Base-by-base conservation (phyloP, 1,284 basidiomycete genomes). In the Tremellales sp. region DNA sequence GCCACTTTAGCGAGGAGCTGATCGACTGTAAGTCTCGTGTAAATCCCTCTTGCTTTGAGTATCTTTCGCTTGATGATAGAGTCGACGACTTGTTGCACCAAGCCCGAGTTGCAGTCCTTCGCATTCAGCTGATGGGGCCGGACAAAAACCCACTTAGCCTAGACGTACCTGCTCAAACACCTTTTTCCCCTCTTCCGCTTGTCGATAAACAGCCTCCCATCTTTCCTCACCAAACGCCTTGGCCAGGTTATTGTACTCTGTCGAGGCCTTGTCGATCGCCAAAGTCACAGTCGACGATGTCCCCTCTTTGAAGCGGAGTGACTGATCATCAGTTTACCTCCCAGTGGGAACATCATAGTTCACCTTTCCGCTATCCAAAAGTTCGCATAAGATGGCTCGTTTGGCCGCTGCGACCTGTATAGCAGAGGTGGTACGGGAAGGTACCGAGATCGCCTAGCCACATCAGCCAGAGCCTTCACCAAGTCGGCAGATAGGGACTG, bases 381-480 rank as follows among this genome's bases (percentile, higher is more conserved):
- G 40, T 42, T 67, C 65, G 47, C 67, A 70, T 7, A 73, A 58
- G 23, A 70, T 59, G 3, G 70, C 70, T 26, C 70, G 60, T 46
- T 71, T 71, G 1, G 64, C 68, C 29, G 55, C 59, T 8, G 64
- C 55, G 1, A 69, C 29, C 47, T 71, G 70, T 35, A 71, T 64
- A 13, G 67, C 70, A 1, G 70, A 71, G 1, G 58, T 51, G 4
- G 57, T 49, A 2, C 48, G 19, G 2, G 66, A 67, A 2, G 68
- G 67, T 15, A 63, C 50, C 3, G 62, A 46, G 1, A 67, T 58
- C 2, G 61, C 66, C 69, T 72, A 4, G 52, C 35, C 22, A 41
- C 27, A 19, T 13, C 11, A 36, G 2, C 4, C n/a, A n/a, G n/a
- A n/a, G n/a, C n/a, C n/a, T n/a, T n/a, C 3, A 13, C n/a, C 3